Evolutionary conservation across 306 rosid genomes (phyloP).

Genomic region (Cucumis hystrix): DNA sequence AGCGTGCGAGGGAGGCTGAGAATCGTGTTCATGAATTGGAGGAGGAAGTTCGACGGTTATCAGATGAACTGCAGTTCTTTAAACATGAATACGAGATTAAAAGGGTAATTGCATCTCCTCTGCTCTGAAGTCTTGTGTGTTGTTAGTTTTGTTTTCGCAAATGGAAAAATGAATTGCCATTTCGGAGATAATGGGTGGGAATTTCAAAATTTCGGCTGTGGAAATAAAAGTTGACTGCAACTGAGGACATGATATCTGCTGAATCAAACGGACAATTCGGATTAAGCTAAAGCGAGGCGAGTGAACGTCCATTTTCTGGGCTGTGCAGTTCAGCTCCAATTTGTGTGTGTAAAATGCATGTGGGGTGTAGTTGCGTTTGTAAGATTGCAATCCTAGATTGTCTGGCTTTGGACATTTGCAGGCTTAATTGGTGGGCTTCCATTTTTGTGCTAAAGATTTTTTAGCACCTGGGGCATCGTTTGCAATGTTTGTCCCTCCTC

Average conservation of each 20-base stretch:
- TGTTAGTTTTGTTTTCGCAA: not conserved
- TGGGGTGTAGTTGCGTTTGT: not conserved
- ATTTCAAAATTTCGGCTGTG: not conserved
- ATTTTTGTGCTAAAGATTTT: not conserved
- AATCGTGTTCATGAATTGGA: slow-evolving; percentile 51
- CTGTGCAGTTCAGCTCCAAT: not conserved
- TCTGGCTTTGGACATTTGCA: not conserved
- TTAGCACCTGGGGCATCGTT: not conserved
- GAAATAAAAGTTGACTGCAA: not conserved
- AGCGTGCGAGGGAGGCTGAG: slow-evolving; percentile 70
- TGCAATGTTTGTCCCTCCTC: not conserved
- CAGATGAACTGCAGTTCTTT: slow-evolving; percentile 33
- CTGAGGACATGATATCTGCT: not conserved
- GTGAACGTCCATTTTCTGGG: not conserved
- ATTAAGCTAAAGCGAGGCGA: not conserved
- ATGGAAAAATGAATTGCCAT: not conserved
- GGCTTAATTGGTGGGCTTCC: not conserved
- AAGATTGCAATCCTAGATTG: not conserved
- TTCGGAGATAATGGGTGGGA: not conserved
- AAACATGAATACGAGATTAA: slow-evolving; percentile 23
- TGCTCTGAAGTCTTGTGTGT: not conserved
- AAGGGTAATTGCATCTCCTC: slow-evolving; percentile 27
- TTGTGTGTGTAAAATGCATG: not conserved
- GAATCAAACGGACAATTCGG: not conserved
- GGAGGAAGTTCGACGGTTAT: slow-evolving; percentile 32